Evolutionary conservation across 192 early-diverging fungal genomes (phyloP).

Genomic region (Podila horticola): DNA sequence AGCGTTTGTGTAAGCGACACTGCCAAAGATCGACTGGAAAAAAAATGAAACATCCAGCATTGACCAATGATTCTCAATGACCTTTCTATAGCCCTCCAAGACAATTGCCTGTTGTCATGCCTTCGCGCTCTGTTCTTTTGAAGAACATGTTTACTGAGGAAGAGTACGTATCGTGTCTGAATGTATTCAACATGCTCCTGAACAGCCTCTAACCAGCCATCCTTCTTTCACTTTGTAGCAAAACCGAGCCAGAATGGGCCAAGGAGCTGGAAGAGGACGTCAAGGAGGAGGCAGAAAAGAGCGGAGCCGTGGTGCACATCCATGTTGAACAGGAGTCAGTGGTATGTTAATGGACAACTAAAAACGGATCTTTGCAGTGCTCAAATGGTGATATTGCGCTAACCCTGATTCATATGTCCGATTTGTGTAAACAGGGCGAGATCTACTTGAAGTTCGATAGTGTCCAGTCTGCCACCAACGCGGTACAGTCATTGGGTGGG

Average conservation of each 20-base stretch:
- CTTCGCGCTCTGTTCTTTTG: conserved; percentile 74
- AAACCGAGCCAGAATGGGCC: conserved; percentile 86
- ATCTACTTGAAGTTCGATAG: conserved; percentile 88
- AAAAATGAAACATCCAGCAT: not conserved
- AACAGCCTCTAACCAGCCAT: not conserved
- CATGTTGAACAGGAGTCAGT: conserved; percentile 71
- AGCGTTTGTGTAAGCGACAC: conserved; percentile 28
- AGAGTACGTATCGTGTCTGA: conserved; percentile 65
- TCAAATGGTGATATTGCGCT: not conserved
- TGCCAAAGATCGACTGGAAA: not conserved
- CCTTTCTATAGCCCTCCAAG: conserved; percentile 45
- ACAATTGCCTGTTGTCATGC: conserved; percentile 60
- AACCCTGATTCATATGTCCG: not conserved
- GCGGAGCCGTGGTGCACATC: conserved; percentile 80
- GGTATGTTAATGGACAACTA: conserved; percentile 41
- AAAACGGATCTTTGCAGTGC: too few species aligned
- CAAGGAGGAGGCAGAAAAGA: conserved; percentile 81
- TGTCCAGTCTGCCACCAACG: conserved; percentile 69
- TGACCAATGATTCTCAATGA: conserved; percentile 5
- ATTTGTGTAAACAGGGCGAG: conserved; percentile 66
- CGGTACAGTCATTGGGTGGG: conserved; percentile 78
- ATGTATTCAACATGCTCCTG: not conserved
- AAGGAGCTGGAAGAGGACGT: conserved; percentile 89
- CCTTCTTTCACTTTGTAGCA: conserved; percentile 59
- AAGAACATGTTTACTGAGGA: conserved; percentile 90